Percentiles rank a stretch among this genome's conserved stretches.
Conservation (phyloP, 768 basidiomycete species). For the Polyporus arcularius region DNA sequence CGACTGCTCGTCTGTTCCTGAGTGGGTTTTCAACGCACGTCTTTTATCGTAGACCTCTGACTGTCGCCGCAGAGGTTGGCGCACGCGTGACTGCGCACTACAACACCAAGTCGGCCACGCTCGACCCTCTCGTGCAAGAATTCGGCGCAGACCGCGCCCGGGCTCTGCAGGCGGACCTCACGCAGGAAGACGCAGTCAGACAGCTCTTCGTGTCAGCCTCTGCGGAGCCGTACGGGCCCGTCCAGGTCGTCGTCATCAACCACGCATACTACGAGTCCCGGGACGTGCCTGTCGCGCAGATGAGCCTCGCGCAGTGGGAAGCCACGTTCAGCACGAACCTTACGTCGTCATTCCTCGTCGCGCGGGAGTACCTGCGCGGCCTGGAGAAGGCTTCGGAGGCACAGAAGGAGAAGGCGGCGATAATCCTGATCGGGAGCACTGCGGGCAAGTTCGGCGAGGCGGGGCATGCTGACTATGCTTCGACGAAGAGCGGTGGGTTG, state of each 20-base stretch:
- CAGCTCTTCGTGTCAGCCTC: constrained; percentile 44
- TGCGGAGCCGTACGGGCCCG: constrained; percentile 43
- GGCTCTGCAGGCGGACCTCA: constrained; percentile 57
- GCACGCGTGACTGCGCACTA: constrained; percentile 75
- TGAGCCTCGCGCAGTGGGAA: constrained; percentile 67
- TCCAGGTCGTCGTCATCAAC: constrained; percentile 62
- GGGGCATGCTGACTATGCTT: constrained; percentile 66
- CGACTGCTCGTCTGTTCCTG: constrained; percentile 56
- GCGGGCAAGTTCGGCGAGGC: constrained; percentile 76
- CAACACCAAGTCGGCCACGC: constrained; percentile 48
- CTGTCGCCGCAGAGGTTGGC: constrained; percentile 53
- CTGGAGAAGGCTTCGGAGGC: constrained; percentile 38
- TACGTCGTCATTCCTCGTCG: constrained; percentile 66
- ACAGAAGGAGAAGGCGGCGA: constrained; percentile 54
- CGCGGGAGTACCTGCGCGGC: constrained; percentile 57
- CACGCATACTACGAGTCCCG: constrained; percentile 54
- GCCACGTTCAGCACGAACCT: constrained; percentile 61
- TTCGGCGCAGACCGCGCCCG: constrained; percentile 36
- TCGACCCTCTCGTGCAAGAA: constrained; percentile 42
- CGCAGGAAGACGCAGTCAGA: constrained; percentile 52
- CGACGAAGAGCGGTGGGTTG: constrained; percentile 63
- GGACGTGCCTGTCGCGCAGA: constrained; percentile 52
- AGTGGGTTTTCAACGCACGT: constrained; percentile 36
- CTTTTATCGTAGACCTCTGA: not conserved
- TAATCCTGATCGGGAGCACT: constrained; percentile 70